Base-by-base conservation (phyloP, 2,329 filamentous ascomycete genomes). In the Talaromyces sp. region DNA sequence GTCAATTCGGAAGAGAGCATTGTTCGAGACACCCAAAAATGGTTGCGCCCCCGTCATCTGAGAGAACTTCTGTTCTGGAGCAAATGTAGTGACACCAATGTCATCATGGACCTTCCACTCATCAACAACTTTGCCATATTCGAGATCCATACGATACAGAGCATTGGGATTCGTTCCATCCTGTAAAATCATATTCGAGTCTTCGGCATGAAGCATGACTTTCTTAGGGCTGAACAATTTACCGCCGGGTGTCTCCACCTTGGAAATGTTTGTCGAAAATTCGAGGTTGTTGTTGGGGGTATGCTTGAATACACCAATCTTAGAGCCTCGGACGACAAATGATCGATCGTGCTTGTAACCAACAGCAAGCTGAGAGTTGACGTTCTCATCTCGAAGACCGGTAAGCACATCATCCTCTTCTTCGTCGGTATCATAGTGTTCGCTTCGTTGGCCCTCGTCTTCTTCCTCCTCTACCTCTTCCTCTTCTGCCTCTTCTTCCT, bases 31-130 rank as follows among this genome's bases (percentile, higher is more conserved):
- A 79, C 95, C 95, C 10, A 99, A 82, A 83, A 99, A 98, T 0
- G 95, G 96, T 73, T 97, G 93, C 75, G 97, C 93, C 66, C 89
- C 88, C 0, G 93, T 97, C 90, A 96, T 97, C 81, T 99, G 95
- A 1, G 95, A 89, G 73, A 97, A 99, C 86, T 99, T 99, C 85
- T 87, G 63, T 10, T 97, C 93, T 0, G 95, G 95, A 0, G 92
- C 92, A 78, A 98, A 98, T 10, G 89, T 95, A 63, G 91, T 88
- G 67, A 98, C 91, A 0, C 92, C 90, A 63, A 99, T 97, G 75
- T 98, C 92, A 68, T 99, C 94, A 74, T 99, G 94, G 14, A 99
- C 86, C 72, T 97, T 97, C 95, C 95, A 99, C 78, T 99, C 95
- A 73, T 99, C 95, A 1, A 98, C 93, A 41, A 99, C 91, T 81